Base-by-base conservation (phyloP, 2,329 filamentous ascomycete species). In the Aspergillus transmontanensis region DNA sequence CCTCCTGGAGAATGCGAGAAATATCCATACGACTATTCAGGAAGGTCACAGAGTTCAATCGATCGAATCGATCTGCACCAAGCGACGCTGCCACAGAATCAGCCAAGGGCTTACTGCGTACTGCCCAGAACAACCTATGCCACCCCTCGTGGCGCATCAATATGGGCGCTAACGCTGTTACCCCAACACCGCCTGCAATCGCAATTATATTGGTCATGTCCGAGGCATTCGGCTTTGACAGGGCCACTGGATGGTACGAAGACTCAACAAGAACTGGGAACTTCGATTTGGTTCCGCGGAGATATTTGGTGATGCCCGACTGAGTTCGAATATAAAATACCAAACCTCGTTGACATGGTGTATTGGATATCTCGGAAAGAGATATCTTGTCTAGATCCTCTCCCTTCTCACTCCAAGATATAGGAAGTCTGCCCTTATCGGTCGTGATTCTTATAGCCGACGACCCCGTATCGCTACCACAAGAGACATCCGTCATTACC, bases 21-120 rank as follows among this genome's bases (percentile, higher is more conserved):
- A 60, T 57, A 57, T 60, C 28, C 59, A 60, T 60, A n/a, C 51
- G 41, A 2, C 16, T 28, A 4, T 60, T 7, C 6, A 41, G 59
- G 41, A 32, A 60, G 1, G 30, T 6, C 19, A 28, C 32, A 11
- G 43, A 19, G 19, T 60, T 48, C 6, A 57, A 16, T n/a, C 26
- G 10, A 21, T 50, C 21, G 19, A 56, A 48, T 10, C 39, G 23
- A 7, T 46, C 28, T 9, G n/a, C 23, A 3, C 59, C 51, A 4
- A 57, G 39, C 7, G 59, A 48, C 1, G 3, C 36, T 6, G 6
- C 39, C 30, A 57, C 21, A 6, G 59, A 60, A 9, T 57, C 30
- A 10, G 30, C 43, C 51, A 60, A 36, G 7, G 59, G 9, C 14
- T 30, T 36, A 23, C 59, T 60, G 12, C 59, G 59, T 12, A 30